These are phyloP conservation scores for Aspergillus ostianus DNA, from an alignment of 495 filamentous ascomycete species.

Conservation along the genomic window DNA sequence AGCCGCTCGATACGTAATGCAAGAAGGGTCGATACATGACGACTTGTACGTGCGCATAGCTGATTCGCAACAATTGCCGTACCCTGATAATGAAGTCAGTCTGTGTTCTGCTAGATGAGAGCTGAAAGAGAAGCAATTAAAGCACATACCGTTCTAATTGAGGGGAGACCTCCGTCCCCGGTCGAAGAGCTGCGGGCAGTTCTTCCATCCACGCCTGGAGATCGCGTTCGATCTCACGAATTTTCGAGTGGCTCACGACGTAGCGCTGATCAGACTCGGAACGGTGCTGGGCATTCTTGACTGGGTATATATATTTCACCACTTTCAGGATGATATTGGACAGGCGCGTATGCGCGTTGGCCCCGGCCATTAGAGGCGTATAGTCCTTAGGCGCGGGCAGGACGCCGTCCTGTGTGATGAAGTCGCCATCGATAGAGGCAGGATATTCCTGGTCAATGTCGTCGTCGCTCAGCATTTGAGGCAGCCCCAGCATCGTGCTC, in stretches of 20 bases:
- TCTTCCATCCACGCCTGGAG: slow-evolving; percentile 80
- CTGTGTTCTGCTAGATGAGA: background rate
- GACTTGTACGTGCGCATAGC: slow-evolving; percentile 89
- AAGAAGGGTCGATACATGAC: slow-evolving; percentile 94
- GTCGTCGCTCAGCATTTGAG: slow-evolving; percentile 77
- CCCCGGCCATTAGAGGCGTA: slow-evolving; percentile 73
- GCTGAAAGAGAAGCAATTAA: background rate
- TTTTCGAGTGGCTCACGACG: slow-evolving; percentile 82
- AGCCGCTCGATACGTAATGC: slow-evolving; percentile 81
- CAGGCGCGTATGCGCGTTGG: slow-evolving; percentile 80
- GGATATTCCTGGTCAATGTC: slow-evolving; percentile 92
- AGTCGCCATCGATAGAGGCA: slow-evolving; percentile 84
- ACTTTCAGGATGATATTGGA: slow-evolving; percentile 80
- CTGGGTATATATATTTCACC: slow-evolving; percentile 84
- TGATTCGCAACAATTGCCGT: slow-evolving; percentile 82
- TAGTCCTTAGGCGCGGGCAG: slow-evolving; percentile 69
- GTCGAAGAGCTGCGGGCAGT: slow-evolving; percentile 70
- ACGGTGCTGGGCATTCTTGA: slow-evolving; percentile 60
- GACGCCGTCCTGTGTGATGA: slow-evolving; percentile 77
- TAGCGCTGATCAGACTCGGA: slow-evolving; percentile 63
- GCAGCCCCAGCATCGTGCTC: slow-evolving; percentile 82
- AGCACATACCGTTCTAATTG: slow-evolving; percentile 71
- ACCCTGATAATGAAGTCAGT: slow-evolving; percentile 49
- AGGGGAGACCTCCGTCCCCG: slow-evolving; percentile 68
- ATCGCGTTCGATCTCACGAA: slow-evolving; percentile 87